A percentile compares a stretch with the other conserved stretches of the same genome.
Evolutionary conservation across 495 filamentous ascomycete genomes (phyloP).

Genomic region (Podospora tetraspora): DNA sequence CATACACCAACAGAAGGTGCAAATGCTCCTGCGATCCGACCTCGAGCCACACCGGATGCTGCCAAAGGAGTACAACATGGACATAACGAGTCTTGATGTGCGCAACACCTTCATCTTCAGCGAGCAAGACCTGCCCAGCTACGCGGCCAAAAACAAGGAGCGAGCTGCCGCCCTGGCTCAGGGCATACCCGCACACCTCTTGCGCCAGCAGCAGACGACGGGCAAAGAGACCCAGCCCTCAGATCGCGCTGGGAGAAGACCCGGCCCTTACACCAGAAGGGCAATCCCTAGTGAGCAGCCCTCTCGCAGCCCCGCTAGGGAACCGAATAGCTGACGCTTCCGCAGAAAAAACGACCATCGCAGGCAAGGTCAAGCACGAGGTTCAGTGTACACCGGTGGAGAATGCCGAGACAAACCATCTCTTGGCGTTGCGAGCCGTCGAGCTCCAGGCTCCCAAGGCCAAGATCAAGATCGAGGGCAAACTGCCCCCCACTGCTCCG

Average conservation of each 20-base stretch:
- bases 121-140: constrained; percentile 84
- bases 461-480: constrained; percentile 42
- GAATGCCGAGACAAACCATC: constrained; percentile 63
- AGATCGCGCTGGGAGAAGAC: constrained; percentile 55
- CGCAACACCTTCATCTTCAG: constrained; percentile 85
- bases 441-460: constrained; percentile 60
- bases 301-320: background rate
- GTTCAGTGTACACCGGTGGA: constrained; percentile 69
- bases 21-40: constrained; percentile 41
- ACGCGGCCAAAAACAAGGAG: constrained; percentile 53
- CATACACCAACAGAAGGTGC: constrained; percentile 31
- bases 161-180: constrained; percentile 43
- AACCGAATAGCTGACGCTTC: constrained; percentile 5
- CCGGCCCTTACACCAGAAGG: constrained; percentile 65
- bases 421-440: constrained; percentile 56
- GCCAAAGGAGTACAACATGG: constrained; percentile 78
- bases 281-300: constrained; percentile 69
- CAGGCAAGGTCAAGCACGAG: constrained; percentile 68
- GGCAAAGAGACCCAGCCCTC: constrained; percentile 32
- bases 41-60: constrained; percentile 57
- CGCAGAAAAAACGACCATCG: constrained; percentile 73
- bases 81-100: constrained; percentile 55
- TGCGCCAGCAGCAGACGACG: constrained; percentile 38
- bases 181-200: constrained; percentile 47
- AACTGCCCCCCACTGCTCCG: constrained; percentile 36